These are phyloP conservation scores for Botrytis sinoallii DNA, from an alignment of 2,329 filamentous ascomycete genomes.

Conservation along the genomic window DNA sequence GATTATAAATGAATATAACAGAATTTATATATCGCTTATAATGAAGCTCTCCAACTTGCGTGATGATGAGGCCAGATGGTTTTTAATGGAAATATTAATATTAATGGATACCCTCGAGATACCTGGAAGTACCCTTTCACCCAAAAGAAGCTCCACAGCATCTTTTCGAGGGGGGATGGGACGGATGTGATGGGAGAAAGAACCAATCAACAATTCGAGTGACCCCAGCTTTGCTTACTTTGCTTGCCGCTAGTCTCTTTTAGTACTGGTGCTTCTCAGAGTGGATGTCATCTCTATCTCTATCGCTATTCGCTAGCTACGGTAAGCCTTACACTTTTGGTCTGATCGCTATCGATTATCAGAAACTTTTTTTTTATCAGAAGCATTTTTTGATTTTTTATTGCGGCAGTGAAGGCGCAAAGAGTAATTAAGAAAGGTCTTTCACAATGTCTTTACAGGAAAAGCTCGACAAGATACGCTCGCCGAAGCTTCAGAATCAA, in stretches of 20 bases:
- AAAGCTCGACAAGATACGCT: constrained; percentile 95
- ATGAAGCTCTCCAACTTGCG: not conserved
- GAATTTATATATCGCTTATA: not conserved
- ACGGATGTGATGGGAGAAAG: not conserved
- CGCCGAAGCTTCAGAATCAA: constrained; percentile 92
- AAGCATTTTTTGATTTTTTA: constrained; percentile 21
- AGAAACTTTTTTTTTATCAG: constrained; percentile 22
- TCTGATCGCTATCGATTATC: constrained; percentile 25
- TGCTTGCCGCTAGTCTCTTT: not conserved
- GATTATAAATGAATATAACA: not conserved
- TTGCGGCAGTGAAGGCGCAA: constrained; percentile 30
- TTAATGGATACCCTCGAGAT: not conserved
- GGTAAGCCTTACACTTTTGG: constrained; percentile 19
- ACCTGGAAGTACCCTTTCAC: not conserved
- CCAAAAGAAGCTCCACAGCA: not conserved
- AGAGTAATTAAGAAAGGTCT: constrained; percentile 27
- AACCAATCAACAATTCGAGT: not conserved
- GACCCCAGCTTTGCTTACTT: not conserved
- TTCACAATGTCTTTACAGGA: constrained; percentile 67
- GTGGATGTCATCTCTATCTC: not conserved
- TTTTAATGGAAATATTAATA: not conserved
- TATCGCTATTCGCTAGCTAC: constrained; percentile 17
- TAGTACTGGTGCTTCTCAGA: not conserved
- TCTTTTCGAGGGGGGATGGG: not conserved
- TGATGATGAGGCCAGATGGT: constrained; percentile 11